These are phyloP conservation scores for Quercus dentata DNA, from an alignment of 306 rosid genomes.

Conservation along the genomic window DNA sequence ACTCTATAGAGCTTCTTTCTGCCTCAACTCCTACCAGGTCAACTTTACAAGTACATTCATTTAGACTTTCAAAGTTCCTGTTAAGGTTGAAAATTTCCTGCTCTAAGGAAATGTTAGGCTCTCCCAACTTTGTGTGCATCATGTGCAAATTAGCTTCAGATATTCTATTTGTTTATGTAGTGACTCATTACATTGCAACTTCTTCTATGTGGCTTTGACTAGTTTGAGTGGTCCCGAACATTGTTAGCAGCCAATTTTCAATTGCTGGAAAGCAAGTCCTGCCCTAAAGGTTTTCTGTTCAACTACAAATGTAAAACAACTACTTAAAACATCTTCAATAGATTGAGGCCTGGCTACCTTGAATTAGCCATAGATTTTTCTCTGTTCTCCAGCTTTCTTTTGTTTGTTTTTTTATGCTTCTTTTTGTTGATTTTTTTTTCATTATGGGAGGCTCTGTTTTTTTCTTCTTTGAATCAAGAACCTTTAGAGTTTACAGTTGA, in stretches of 20 bases:
- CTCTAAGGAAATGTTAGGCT: too few relatives aligned
- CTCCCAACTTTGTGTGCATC: background rate
- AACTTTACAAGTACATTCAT: too few relatives aligned
- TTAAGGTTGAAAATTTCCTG: too few relatives aligned
- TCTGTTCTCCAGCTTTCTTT: too few relatives aligned
- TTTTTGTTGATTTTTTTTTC: too few relatives aligned
- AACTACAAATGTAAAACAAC: background rate
- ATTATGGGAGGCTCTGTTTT: too few relatives aligned
- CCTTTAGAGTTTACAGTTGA: too few relatives aligned
- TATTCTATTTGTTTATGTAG: background rate
- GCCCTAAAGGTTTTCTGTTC: background rate
- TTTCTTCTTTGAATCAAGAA: too few relatives aligned
- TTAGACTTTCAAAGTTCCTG: too few relatives aligned
- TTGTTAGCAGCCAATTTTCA: background rate
- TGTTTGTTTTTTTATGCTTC: too few relatives aligned
- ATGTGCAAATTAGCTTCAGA: background rate
- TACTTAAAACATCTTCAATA: background rate
- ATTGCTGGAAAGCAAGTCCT: background rate
- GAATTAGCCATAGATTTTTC: background rate
- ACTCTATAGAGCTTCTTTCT: too few relatives aligned
- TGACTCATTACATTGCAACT: background rate
- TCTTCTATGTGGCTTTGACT: background rate
- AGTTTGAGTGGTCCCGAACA: background rate
- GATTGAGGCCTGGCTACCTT: background rate
- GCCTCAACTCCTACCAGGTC: too few relatives aligned